Base-by-base conservation (phyloP, 73 alveolate species). In the Symbiodinium pilosum region DNA sequence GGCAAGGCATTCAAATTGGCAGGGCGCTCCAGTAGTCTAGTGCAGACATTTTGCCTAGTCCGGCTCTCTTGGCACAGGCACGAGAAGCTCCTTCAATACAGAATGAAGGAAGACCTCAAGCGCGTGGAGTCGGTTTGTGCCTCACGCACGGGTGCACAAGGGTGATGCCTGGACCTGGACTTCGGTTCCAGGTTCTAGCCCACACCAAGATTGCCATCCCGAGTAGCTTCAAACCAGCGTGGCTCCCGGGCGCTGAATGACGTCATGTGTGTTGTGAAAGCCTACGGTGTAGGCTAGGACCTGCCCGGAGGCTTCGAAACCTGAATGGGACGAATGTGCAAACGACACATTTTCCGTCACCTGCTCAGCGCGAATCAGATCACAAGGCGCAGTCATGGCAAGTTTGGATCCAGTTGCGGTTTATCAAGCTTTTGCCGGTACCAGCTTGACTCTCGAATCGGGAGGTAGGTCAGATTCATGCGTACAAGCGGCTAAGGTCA, bases 281-380 rank as follows among this genome's bases (percentile, higher is more conserved):
- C 34, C 24, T 6, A n/a, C 39, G n/a, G 11, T 6, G 47, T 30
- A 43, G 3, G 47, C 34, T 7, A 34, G 12, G 12, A 18, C 59
- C 69, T n/a, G 24, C 14, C 14, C 12, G 26, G 4, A 89, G 97
- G 88, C 77, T n/a, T n/a, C 38, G 69, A 68, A 43, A 77, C 97
- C 97, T 12, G 97, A 42, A 86, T 91, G 97, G 97, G 97, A 91
- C 32, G 97, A 91, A 91, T 91, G 97, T 36, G 97, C 97, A 38
- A 91, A 91, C 77, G 97, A 91, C 81, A 91, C 89, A 52, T 91
- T 91, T 43, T 91, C 97, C 36, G 97, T 64, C 81, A 64, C 9
- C 81, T 20, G 2, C 81, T n/a, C 30, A 28, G 81, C 21, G 68
- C 68, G 34, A 16, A 54, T 26, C 26, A 51, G 73, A 54, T 26